Base-by-base conservation (phyloP, 805 yeast species). In the Huiozyma sinensis region DNA sequence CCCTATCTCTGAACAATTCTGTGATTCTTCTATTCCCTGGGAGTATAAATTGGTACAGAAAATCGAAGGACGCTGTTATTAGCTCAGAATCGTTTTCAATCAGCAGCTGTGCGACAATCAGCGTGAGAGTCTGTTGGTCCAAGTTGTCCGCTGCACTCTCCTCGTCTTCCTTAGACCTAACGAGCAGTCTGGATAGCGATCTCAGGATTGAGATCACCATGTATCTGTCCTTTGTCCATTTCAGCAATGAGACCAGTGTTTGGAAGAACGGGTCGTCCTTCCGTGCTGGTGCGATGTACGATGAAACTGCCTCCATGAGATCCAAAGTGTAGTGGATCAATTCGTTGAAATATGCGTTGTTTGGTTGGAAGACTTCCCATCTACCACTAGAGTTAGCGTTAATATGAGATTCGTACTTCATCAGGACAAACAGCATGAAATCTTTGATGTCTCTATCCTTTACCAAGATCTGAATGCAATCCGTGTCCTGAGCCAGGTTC, bases 401-500 rank as follows among this genome's bases (percentile, higher is more conserved):
- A 11, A 53, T 50, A 2, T 49, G 43, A n/a, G 47, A 45, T 35
- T 54, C 52, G 29, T 52, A 60, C 46, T 57, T 51, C 6, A 47
- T 48, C 13, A 60, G 42, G 1, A 55, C 65, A 39, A 56, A 68
- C 36, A 73, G 60, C 6, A 79, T 54, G 41, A 64, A 70, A 39
- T 64, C 65, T 47, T 75, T 73, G 38, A 83, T 70, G 13, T 62
- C 56, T 17, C 65, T 62, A 45, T 72, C 67, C 53, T 73, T 69
- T 1, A 90, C 83, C 48, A 92, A 65, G 56, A 81, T 70, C 58
- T 83, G 87, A 36, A 95, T 92, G 55, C 86, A 83, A 38, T 75
- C 82, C 9, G 83, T 73, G 59, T 88, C 95, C 58, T 90, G 95
- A 2, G 85, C 76, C 39, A 85, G 65, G 61, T 92, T 92, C 56